Conservation (phyloP, 305 asterid genomes). For the Solanum hybrid region DNA sequence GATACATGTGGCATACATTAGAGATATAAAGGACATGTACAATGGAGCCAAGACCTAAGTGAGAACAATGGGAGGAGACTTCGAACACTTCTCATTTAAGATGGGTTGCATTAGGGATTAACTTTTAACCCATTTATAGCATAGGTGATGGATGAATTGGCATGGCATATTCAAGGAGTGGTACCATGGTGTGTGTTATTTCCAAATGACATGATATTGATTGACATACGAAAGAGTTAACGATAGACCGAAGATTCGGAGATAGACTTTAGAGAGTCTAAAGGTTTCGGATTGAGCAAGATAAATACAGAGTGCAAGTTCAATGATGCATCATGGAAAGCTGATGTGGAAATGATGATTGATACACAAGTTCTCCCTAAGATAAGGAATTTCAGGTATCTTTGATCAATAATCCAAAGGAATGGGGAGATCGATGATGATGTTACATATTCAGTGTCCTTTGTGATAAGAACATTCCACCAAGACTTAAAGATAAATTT, state of each 20-base stretch:
- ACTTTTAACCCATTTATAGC: not conserved
- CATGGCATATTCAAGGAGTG: not conserved
- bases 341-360: not conserved
- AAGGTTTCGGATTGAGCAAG: not conserved
- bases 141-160: not conserved
- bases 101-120: not conserved
- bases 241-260: not conserved
- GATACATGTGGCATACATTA: not conserved
- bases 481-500: not conserved
- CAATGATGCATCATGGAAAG: not conserved
- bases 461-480: not conserved
- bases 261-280: not conserved
- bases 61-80: not conserved
- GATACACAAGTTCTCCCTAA: not conserved
- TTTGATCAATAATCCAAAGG: not conserved
- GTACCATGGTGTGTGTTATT: not conserved
- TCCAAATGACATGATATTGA: not conserved
- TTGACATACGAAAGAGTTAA: not conserved
- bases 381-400: not conserved
- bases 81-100: not conserved
- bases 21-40: not conserved
- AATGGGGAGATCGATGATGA: not conserved
- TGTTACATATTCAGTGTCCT: not conserved
- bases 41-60: not conserved
- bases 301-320: not conserved